These are phyloP conservation scores for Trichoderma polysporum DNA, from an alignment of 2,329 filamentous ascomycete species.

Conservation along the genomic window DNA sequence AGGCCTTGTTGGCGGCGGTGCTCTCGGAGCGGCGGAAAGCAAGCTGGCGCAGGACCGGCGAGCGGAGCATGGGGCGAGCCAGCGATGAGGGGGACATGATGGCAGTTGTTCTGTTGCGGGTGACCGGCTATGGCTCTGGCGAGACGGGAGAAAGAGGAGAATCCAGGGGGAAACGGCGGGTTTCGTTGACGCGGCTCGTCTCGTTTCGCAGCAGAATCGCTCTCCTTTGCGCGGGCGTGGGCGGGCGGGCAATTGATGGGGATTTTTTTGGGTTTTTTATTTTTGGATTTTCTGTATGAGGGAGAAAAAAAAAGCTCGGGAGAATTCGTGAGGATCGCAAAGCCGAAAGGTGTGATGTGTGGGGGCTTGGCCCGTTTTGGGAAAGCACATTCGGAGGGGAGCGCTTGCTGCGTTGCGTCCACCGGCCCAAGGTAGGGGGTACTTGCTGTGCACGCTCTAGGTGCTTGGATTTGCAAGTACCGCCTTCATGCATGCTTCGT, in stretches of 20 bases:
- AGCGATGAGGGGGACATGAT: slow-evolving; percentile 38
- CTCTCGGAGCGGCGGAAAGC: slow-evolving; percentile 62
- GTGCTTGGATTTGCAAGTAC: neutral
- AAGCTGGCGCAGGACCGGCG: slow-evolving; percentile 44
- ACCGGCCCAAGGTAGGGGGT: neutral
- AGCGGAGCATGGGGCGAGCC: slow-evolving; percentile 48
- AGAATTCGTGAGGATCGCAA: slow-evolving; percentile 41
- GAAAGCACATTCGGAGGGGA: slow-evolving; percentile 21
- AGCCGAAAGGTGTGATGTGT: slow-evolving; percentile 25
- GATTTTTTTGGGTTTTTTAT: slow-evolving; percentile 22
- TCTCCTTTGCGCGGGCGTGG: slow-evolving; percentile 7
- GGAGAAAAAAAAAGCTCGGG: slow-evolving; percentile 50
- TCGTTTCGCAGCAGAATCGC: slow-evolving; percentile 7
- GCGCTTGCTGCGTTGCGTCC: neutral
- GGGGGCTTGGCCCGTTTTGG: slow-evolving; percentile 34
- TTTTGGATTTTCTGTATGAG: slow-evolving; percentile 24
- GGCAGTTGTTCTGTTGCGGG: slow-evolving; percentile 11
- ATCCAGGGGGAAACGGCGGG: neutral
- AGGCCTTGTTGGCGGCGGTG: slow-evolving; percentile 44
- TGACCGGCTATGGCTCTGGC: slow-evolving; percentile 1
- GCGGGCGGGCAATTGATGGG: slow-evolving; percentile 39
- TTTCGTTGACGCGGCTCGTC: slow-evolving; percentile 8
- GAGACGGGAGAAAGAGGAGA: neutral
- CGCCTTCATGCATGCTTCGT: neutral
- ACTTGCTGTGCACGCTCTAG: neutral